These are phyloP conservation scores for Alternaria rosae DNA, from an alignment of 2,329 filamentous ascomycete species.

Conservation along the genomic window DNA sequence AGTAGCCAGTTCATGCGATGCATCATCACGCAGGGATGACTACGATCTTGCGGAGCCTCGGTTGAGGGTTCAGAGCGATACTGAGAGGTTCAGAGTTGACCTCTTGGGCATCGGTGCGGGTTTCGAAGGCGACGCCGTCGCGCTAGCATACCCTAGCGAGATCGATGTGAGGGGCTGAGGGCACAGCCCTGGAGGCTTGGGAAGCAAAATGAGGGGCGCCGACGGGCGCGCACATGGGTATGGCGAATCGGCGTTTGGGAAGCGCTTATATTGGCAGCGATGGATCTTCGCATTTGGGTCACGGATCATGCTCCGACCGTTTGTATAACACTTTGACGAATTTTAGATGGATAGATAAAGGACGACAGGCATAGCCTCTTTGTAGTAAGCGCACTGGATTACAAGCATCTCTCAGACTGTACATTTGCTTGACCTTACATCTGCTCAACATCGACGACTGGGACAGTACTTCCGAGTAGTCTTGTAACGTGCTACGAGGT, in stretches of 20 bases:
- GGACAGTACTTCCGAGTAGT: neutral
- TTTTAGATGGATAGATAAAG: neutral
- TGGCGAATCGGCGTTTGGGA: neutral
- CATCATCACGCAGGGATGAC: neutral
- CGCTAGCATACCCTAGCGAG: slow-evolving; percentile 5
- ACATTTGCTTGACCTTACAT: neutral
- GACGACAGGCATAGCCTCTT: neutral
- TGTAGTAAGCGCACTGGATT: neutral
- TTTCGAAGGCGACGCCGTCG: slow-evolving; percentile 5
- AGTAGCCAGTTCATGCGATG: neutral
- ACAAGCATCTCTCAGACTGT: neutral
- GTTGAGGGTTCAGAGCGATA: neutral
- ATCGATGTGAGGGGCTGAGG: slow-evolving; percentile 16
- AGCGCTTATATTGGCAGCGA: neutral
- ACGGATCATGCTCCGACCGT: neutral
- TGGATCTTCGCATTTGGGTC: neutral
- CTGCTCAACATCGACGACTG: neutral
- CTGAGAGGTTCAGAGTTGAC: neutral
- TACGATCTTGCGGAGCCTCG: neutral
- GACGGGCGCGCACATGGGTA: neutral
- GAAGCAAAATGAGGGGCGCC: neutral
- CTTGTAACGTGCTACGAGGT: neutral
- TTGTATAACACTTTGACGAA: neutral
- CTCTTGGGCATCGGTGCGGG: slow-evolving; percentile 6
- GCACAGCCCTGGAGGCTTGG: neutral